These are phyloP conservation scores for Phytomonas francai DNA, from an alignment of 208 protist species.

Conservation along the genomic window DNA sequence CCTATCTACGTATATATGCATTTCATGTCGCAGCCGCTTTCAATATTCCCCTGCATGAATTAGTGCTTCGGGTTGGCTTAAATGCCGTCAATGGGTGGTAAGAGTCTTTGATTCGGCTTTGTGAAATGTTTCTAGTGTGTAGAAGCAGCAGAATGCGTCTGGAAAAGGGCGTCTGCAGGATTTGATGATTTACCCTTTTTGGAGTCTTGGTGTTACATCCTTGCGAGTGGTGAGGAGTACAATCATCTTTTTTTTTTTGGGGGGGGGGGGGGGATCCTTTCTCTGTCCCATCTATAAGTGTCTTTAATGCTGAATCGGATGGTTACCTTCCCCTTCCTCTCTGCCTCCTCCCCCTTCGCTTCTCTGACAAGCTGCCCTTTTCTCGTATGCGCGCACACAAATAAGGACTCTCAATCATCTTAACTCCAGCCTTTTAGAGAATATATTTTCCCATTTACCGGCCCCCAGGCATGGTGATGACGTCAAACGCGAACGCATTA, in stretches of 20 bases:
- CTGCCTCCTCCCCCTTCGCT: not conserved
- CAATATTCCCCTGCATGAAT: not conserved
- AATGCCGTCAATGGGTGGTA: not conserved
- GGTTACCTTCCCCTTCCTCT: no score
- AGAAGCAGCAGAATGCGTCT: not conserved
- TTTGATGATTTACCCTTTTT: not conserved
- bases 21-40: not conserved
- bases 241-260: not conserved
- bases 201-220: not conserved
- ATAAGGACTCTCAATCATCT: not conserved
- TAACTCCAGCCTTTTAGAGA: not conserved
- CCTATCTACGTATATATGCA: not conserved
- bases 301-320: no score
- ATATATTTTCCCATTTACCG: not conserved
- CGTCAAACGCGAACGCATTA: conserved; percentile 17
- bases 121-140: not conserved
- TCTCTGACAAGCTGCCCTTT: not conserved
- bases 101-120: not conserved
- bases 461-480: not conserved
- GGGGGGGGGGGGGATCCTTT: no score
- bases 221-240: not conserved
- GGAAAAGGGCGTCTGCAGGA: not conserved
- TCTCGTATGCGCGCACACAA: not conserved
- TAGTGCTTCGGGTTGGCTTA: not conserved
- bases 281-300: no score